Base-by-base conservation (phyloP, 139 green algal species). In the Coccomyxa sp. region DNA sequence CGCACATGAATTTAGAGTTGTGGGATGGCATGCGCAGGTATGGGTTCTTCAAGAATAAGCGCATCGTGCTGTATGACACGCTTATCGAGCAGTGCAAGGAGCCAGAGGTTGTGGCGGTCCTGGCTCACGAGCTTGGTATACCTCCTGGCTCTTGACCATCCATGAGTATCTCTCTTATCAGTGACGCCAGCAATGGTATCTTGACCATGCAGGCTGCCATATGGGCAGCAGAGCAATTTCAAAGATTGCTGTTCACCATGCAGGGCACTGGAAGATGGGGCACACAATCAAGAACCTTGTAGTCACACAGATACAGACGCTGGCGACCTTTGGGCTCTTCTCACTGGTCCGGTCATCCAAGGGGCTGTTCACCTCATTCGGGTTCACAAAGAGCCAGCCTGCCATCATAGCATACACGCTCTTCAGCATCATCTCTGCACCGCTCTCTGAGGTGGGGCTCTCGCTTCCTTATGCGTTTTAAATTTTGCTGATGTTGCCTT, bases 11-110 rank as follows among this genome's bases (percentile, higher is more conserved):
- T 5, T 27, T 5, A 33, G 54, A 68, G 12, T n/a, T n/a, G n/a
- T n/a, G n/a, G n/a, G n/a, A n/a, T n/a, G n/a, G n/a, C n/a, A n/a
- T n/a, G 34, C 38, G 22, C 68, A 81, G 55, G 78, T 96, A 96
- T 81, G 94, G 94, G 7, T 96, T 98, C 68, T 93, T 89, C 81
- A 91, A 87, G 16, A 98, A 97, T 89, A 98, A 98, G 89, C 90
- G 95, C 38, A 97, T 98, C 77, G 92, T 97, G 39, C 84, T 97
- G 75, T 97, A 90, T 84, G 93, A 97, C 89, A 97, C 93, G 2
- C 88, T 97, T 0, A 74, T 97, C 6, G 34, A 82, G 36, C 89
- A 95, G 77, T 86, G 78, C 37, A 39, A 55, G n/a, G 35, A 68
- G 29, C 33, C 70, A 29, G 55, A 85, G 50, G 79, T 98, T 40